Conservation (phyloP, 805 yeast genomes). For the Sugiyamaella chiloensis region DNA sequence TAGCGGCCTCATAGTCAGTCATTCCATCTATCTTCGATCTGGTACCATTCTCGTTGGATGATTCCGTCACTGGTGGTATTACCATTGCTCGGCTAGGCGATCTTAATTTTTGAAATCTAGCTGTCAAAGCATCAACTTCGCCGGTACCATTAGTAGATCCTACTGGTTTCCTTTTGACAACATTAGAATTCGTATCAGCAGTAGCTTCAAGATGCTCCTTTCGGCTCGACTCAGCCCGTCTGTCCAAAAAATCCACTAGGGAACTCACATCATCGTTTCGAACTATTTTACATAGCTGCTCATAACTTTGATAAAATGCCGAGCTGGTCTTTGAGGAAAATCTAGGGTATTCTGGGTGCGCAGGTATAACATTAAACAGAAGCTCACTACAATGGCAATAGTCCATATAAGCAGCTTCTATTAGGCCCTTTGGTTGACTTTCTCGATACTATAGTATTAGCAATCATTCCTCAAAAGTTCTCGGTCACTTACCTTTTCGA, state of each 20-base stretch:
- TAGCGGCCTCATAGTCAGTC: background rate
- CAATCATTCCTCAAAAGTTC: background rate
- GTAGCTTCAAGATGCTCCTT: background rate
- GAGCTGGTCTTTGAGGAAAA: slow-evolving; percentile 18
- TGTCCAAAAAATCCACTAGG: background rate
- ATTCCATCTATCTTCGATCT: background rate
- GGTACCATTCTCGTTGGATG: background rate
- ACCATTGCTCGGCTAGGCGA: slow-evolving; percentile 10
- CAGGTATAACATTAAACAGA: slow-evolving; percentile 24
- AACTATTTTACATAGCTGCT: slow-evolving; percentile 17
- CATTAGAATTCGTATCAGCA: background rate
- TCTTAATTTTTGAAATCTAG: slow-evolving; percentile 18
- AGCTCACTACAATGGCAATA: slow-evolving; percentile 23
- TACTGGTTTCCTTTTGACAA: slow-evolving; percentile 6
- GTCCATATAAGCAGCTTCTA: slow-evolving; percentile 25
- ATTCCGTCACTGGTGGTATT: background rate
- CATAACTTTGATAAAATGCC: slow-evolving; percentile 22
- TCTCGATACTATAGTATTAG: slow-evolving; percentile 16
- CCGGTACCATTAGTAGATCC: background rate
- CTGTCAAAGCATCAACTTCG: slow-evolving; percentile 13
- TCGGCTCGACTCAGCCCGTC: background rate
- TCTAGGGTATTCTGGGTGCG: slow-evolving; percentile 21
- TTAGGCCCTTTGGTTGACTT: slow-evolving; percentile 18
- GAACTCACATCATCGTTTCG: slow-evolving; percentile 8
- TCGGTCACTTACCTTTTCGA: slow-evolving; percentile 20